Conservation (phyloP, 768 basidiomycete species). For the Butyriboletus loyo region DNA sequence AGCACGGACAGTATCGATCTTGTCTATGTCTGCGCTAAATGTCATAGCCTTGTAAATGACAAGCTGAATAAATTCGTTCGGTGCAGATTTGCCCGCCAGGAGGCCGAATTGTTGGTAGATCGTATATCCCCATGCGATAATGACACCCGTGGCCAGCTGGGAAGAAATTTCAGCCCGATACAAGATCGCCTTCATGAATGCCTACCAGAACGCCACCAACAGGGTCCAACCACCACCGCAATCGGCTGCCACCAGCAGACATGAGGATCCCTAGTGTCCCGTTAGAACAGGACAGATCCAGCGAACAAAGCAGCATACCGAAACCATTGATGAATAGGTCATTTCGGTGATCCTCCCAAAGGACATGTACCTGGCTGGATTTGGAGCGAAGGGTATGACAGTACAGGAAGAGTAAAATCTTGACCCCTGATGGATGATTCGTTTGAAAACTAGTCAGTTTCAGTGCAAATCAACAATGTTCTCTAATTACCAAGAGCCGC, state of each 20-base stretch:
- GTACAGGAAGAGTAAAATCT: constrained; percentile 84
- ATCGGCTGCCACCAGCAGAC: constrained; percentile 78
- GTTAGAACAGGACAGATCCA: neutral
- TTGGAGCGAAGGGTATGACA: constrained; percentile 73
- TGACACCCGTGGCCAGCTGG: constrained; percentile 78
- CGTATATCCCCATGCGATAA: constrained; percentile 72
- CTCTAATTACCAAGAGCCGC: constrained; percentile 61
- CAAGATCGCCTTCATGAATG: neutral
- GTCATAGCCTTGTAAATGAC: constrained; percentile 89
- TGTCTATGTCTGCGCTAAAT: constrained; percentile 81
- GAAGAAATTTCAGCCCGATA: neutral
- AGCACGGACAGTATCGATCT: constrained; percentile 88
- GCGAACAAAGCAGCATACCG: constrained; percentile 38
- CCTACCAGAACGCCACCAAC: constrained; percentile 73
- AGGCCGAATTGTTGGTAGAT: constrained; percentile 80
- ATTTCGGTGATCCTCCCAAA: constrained; percentile 97
- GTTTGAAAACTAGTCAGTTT: neutral
- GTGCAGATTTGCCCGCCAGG: constrained; percentile 89
- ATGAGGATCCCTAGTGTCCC: constrained; percentile 65
- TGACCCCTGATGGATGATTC: constrained; percentile 56
- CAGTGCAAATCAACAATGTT: neutral
- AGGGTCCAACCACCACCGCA: constrained; percentile 83
- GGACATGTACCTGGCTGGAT: constrained; percentile 89
- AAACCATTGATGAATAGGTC: constrained; percentile 85
- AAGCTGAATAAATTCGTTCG: constrained; percentile 85